Conservation (phyloP, 176 grass and related monocot genomes). For the Coix lacrymajobi region DNA sequence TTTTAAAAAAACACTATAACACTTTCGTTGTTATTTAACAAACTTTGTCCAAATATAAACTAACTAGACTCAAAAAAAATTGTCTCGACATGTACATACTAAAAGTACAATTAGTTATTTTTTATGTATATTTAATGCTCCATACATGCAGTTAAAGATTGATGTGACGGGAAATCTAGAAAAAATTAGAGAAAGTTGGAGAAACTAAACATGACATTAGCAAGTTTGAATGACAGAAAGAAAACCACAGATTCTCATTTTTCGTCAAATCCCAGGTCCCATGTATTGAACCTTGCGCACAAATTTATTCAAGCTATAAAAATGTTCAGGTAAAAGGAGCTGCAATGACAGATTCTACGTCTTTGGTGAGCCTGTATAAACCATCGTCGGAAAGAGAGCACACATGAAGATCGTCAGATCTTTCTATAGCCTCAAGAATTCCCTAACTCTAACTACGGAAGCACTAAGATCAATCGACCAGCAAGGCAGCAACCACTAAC, state of each 20-base stretch:
- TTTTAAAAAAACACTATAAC: no score
- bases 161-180: no score
- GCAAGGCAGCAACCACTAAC: background rate
- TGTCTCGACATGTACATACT: no score
- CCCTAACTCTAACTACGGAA: background rate
- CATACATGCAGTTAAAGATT: no score
- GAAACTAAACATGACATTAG: no score
- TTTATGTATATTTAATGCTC: no score
- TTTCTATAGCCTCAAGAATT: background rate
- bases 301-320: background rate
- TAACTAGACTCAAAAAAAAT: no score
- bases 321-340: background rate
- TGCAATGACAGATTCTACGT: background rate
- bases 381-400: background rate
- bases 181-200: no score
- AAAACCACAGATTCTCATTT: background rate
- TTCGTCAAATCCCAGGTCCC: background rate
- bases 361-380: background rate
- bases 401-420: background rate
- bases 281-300: background rate
- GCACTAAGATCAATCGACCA: background rate
- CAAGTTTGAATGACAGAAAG: background rate
- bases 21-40: no score
- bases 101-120: no score
- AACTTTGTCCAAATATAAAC: no score